Base-by-base conservation (phyloP, 305 asterid species). In the Vinca major region DNA sequence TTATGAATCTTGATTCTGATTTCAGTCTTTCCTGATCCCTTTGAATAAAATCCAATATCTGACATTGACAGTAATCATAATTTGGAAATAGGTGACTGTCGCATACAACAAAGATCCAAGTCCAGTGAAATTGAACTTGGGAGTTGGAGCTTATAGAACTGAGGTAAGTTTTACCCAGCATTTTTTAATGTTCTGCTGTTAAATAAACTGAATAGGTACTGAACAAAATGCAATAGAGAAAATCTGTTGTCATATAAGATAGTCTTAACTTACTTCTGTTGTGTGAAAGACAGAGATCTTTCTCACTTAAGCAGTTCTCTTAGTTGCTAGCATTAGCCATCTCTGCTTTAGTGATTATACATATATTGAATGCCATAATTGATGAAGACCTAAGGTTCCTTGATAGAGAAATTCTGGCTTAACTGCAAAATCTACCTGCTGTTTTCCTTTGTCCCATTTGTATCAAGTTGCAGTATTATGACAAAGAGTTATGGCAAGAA, bases 91-190 rank as follows among this genome's bases (percentile, higher is more conserved):
- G 98, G 98, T 92, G 36, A 93, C 99, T 75, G 95, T 90, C 71
- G 98, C 96, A 7, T 90, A 85, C 72, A 88, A 90, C 70, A 92
- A 90, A 63, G 98, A 92, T 53, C 86, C 89, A 0, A 87, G 95
- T 84, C 95, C 95, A 0, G 78, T 78, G 78, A 92, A 90, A 86
- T 72, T 92, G 88, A 92, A 92, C 76, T 80, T 92, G 82, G 98
- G 98, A 39, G 98, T 92, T 67, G 98, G 98, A 52, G 98, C 98
- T 16, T 92, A 92, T 73, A 86, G 98, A 73, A 92, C 98, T 12
- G 98, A 90, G 98, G 98, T 88, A 58, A 77, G 62, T 4, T 64
- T 16, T 44, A 19, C 1, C 50, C 44, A 7, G 44, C 26, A 43
- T 37, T 63, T 37, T 26, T 40, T 40, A 14, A 1, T 39, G 16